These are phyloP conservation scores for Salix purpurea DNA, from an alignment of 345 rosid genomes.

Conservation along the genomic window DNA sequence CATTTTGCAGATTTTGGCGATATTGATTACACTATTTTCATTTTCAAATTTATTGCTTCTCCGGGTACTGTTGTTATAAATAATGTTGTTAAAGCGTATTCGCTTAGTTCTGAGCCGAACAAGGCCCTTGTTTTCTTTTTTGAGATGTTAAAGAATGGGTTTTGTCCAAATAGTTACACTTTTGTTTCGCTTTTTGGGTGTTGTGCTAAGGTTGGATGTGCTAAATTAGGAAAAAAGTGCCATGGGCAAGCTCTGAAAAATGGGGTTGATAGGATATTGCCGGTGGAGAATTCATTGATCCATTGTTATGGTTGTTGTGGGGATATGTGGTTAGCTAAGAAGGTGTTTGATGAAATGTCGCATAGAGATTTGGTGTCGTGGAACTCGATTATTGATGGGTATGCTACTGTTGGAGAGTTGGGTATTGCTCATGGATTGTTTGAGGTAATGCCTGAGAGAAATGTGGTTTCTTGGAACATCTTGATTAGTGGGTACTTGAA, in stretches of 20 bases:
- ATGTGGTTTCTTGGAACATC: constrained; percentile 54
- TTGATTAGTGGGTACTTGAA: constrained; percentile 51
- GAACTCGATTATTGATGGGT: constrained; percentile 40
- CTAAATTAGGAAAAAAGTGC: constrained; percentile 42
- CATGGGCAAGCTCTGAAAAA: constrained; percentile 55
- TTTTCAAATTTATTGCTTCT: constrained; percentile 37
- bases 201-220: constrained; percentile 37
- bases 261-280: constrained; percentile 45
- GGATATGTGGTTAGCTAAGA: constrained; percentile 31
- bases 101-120: constrained; percentile 35
- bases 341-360: constrained; percentile 50
- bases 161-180: constrained; percentile 55
- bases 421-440: constrained; percentile 44
- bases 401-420: constrained; percentile 29
- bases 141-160: constrained; percentile 40
- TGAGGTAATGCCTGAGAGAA: constrained; percentile 43
- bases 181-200: constrained; percentile 49
- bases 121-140: constrained; percentile 45
- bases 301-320: constrained; percentile 44
- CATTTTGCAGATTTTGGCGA: constrained; percentile 40
- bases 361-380: constrained; percentile 49
- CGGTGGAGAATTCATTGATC: constrained; percentile 54
- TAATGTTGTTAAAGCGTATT: constrained; percentile 42
- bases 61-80: constrained; percentile 41
- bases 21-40: constrained; percentile 36